These are phyloP conservation scores for Yamadazyma jaroonii DNA, from an alignment of 1,139 yeast genomes.

Conservation along the genomic window DNA sequence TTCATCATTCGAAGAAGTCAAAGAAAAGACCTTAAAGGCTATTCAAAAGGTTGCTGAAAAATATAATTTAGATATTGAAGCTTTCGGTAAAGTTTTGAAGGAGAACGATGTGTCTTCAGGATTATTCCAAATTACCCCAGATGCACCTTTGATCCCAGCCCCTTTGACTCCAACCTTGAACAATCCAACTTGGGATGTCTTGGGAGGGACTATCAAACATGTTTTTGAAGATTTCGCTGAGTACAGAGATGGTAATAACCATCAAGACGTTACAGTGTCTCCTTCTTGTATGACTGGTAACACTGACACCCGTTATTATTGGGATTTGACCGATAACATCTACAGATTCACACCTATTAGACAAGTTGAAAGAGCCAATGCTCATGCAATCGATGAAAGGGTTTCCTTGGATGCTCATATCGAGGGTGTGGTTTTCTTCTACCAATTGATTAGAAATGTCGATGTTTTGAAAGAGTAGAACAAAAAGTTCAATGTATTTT, in stretches of 20 bases:
- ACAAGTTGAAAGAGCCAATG: constrained; percentile 15
- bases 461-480: constrained; percentile 1
- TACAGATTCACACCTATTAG: constrained; percentile 33
- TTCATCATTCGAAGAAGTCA: constrained; percentile 20
- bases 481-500: neutral
- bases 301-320: constrained; percentile 39
- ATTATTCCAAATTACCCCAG: constrained; percentile 34
- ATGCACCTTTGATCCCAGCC: constrained; percentile 47
- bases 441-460: constrained; percentile 27
- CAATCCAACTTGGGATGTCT: constrained; percentile 43
- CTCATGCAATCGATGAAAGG: constrained; percentile 37
- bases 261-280: constrained; percentile 25
- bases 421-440: constrained; percentile 29
- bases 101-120: constrained; percentile 32
- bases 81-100: constrained; percentile 26
- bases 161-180: constrained; percentile 50
- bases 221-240: constrained; percentile 47
- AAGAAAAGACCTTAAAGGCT: constrained; percentile 20
- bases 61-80: constrained; percentile 34
- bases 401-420: constrained; percentile 24
- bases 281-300: constrained; percentile 37
- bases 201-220: constrained; percentile 55
- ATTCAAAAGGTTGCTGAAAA: constrained; percentile 26
- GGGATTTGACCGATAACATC: constrained; percentile 38
- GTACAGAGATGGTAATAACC: constrained; percentile 28